phyloP scores from a whole-genome alignment of 305 asterid species.

The Solanum chacoense region DNA sequence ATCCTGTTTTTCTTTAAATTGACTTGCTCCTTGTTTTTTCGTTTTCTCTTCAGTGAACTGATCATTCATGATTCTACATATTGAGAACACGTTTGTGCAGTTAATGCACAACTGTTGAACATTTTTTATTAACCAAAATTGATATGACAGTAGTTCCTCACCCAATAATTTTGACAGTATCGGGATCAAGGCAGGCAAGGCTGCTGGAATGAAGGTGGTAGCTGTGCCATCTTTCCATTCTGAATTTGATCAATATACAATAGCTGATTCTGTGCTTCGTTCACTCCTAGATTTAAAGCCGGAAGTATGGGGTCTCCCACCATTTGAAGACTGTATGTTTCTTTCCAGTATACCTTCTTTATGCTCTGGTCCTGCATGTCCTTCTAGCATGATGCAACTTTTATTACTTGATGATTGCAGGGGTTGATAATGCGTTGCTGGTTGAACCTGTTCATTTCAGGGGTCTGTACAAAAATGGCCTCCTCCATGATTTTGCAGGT shows the following conservation, averaged over 20 bases:
- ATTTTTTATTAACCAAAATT: not conserved
- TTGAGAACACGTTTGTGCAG: not conserved
- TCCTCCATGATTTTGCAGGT: constrained; percentile 56
- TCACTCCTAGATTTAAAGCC: constrained; percentile 70
- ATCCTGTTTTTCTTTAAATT: not conserved
- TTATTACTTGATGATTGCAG: constrained; percentile 32
- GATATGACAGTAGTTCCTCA: not conserved
- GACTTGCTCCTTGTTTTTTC: not conserved
- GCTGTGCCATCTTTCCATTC: constrained; percentile 75
- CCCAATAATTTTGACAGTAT: constrained; percentile 32
- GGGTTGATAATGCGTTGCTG: constrained; percentile 48
- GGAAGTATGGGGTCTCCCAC: constrained; percentile 85
- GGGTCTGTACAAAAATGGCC: constrained; percentile 39
- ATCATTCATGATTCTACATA: too few relatives aligned
- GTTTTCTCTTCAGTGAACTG: too few relatives aligned
- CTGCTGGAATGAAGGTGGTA: constrained; percentile 82
- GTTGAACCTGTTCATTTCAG: constrained; percentile 52
- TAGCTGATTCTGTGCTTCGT: constrained; percentile 64
- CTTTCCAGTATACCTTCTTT: not conserved
- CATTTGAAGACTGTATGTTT: constrained; percentile 59
- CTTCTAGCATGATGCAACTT: not conserved
- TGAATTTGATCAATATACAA: constrained; percentile 43
- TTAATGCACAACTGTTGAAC: not conserved
- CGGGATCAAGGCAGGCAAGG: constrained; percentile 84
- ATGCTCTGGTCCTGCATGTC: not conserved